phyloP scores from a whole-genome alignment of 2,329 filamentous ascomycete species.

The Simplicillium sp. region DNA sequence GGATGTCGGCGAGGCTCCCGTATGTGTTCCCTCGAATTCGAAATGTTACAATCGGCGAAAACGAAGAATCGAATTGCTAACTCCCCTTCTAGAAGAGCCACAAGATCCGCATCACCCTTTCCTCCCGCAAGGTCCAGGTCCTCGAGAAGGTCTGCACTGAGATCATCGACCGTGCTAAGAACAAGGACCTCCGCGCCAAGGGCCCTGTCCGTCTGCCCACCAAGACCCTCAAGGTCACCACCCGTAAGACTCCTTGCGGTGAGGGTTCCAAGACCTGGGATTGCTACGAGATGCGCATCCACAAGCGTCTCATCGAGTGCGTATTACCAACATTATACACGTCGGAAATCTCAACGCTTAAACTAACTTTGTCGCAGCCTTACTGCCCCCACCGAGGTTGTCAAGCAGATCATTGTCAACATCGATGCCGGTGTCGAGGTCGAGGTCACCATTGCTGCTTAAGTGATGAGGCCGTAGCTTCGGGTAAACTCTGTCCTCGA shows the following conservation, averaged over 20 bases:
- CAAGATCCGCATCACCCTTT: constrained; percentile 97
- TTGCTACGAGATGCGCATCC: constrained; percentile 96
- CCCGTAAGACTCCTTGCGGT: constrained; percentile 98
- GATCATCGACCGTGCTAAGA: constrained; percentile 96
- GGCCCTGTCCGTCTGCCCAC: constrained; percentile 95
- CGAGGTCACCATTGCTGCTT: constrained; percentile 85
- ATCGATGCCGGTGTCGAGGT: constrained; percentile 91
- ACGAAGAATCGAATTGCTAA: not conserved
- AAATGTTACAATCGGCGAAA: not conserved
- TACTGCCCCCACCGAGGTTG: constrained; percentile 93
- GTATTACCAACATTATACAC: constrained; percentile 20
- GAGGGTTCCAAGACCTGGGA: constrained; percentile 99
- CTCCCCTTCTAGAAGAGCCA: constrained; percentile 62
- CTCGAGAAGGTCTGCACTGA: constrained; percentile 98
- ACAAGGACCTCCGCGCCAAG: constrained; percentile 98
- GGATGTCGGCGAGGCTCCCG: constrained; percentile 81
- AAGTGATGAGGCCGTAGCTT: constrained; percentile 21
- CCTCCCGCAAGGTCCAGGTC: constrained; percentile 85
- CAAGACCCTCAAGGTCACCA: constrained; percentile 94
- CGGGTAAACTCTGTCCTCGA: too few species aligned
- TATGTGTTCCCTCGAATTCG: constrained; percentile 33
- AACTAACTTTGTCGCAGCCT: constrained; percentile 41
- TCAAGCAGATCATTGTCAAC: constrained; percentile 96
- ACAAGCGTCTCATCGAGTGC: constrained; percentile 95
- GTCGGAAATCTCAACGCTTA: not conserved